A percentile compares a stretch with the other conserved stretches of the same genome.
phyloP scores from a whole-genome alignment of 1,284 basidiomycete genomes.

The Salmacisia buchloeana region DNA sequence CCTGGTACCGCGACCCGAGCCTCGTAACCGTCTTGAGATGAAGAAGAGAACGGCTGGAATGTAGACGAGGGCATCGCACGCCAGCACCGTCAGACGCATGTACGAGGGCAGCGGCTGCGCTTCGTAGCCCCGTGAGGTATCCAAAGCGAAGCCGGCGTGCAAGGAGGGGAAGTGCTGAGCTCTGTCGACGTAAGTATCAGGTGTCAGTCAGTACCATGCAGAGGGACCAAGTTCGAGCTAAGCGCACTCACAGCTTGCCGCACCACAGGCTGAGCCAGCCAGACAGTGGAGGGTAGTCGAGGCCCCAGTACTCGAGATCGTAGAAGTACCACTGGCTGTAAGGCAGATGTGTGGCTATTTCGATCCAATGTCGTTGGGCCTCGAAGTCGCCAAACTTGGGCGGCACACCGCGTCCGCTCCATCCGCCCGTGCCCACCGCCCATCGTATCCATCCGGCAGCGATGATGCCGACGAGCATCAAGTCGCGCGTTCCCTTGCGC shows the following conservation, averaged over 20 bases:
- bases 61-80: conserved; percentile 67
- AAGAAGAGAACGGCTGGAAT: conserved; percentile 59
- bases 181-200: background rate
- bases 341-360: conserved; percentile 72
- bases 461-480: conserved; percentile 20
- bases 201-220: background rate
- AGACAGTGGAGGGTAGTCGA: conserved; percentile 76
- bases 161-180: conserved; percentile 21
- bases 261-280: conserved; percentile 56
- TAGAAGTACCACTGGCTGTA: conserved; percentile 74
- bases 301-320: conserved; percentile 81
- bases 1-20: conserved; percentile 34
- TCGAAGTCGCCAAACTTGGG: conserved; percentile 89
- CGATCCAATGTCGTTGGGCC: conserved; percentile 91
- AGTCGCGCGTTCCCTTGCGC: conserved; percentile 1
- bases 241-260: conserved; percentile 13
- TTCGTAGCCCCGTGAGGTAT: conserved; percentile 71
- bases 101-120: conserved; percentile 62
- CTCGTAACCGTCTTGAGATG: conserved; percentile 24
- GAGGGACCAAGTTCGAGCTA: background rate
- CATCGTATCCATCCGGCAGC: conserved; percentile 62
- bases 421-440: conserved; percentile 67
- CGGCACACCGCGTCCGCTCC: conserved; percentile 67
- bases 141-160: conserved; percentile 58
- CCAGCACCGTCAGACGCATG: conserved; percentile 73